Evolutionary conservation across 208 protist genomes (phyloP), one percentile per base, ranked within the genome.

Genomic region (Crithidia thermophila): DNA sequence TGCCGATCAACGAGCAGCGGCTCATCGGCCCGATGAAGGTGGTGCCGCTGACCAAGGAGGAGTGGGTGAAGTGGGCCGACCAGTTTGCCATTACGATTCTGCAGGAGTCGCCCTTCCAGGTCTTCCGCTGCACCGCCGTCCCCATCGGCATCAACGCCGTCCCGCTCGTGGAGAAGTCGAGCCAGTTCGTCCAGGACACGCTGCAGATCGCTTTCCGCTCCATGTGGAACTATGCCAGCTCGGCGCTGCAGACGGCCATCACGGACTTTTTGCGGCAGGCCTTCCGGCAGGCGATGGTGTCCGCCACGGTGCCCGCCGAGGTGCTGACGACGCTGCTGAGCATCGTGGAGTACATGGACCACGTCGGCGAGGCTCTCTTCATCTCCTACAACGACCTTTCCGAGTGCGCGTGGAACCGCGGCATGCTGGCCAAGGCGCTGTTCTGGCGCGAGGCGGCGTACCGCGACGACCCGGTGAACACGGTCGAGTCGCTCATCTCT

Each of bases 331-430:
- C 65, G 43, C 43, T 96, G 27, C 84, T 96, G 18, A 75, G 77
- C 25, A 75, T 94, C 33, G 81, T 89, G 7, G 91, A 96, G 64
- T 91, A 93, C 67, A 96, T 96, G 91, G 86, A 96, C 49, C 84
- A 89, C 67, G 79, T 87, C 25, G 91, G 88, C 4, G 80, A 89
- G 49, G 71, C 80, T 18, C 75, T 96, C 13, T 79, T 82, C 23
- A 75, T 96, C 42, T 76, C 80, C 7, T 81, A 80, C 45, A 79
- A 60, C 27, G 78, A 87, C 59, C 64, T 96, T 8, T 91, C 79
- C 52, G 84, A 91, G 49, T 93, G 86, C 28, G 91, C 91, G 30
- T 94, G 84, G 87, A 78, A 79, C n/a, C 78, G 87, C 3, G 91
- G 88, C n/a, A 93, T 94, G 86, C 74, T 94, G 11, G 91, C 88